These are phyloP conservation scores for Scedosporium apiospermum DNA, from an alignment of 2,329 filamentous ascomycete genomes.

Conservation along the genomic window DNA sequence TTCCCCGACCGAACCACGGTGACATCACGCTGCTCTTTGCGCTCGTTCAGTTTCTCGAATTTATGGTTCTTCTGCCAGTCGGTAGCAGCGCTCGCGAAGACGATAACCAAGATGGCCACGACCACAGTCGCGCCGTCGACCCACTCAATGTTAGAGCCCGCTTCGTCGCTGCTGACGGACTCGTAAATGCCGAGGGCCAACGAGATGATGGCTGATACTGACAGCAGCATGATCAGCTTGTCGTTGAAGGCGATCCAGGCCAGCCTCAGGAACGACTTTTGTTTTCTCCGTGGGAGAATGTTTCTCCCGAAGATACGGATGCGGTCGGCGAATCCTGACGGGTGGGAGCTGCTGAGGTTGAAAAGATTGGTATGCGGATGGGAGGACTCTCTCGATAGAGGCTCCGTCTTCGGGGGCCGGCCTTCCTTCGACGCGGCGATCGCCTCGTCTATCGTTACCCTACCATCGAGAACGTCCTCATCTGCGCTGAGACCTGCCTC, in stretches of 20 bases:
- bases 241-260: constrained; percentile 79
- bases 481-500: constrained; percentile 38
- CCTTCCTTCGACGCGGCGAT: constrained; percentile 24
- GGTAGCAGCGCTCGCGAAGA: constrained; percentile 67
- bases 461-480: constrained; percentile 34
- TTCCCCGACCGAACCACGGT: constrained; percentile 69
- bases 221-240: constrained; percentile 65
- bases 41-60: constrained; percentile 71
- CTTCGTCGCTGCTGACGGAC: constrained; percentile 45
- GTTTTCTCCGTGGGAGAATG: constrained; percentile 53
- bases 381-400: constrained; percentile 8
- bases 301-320: constrained; percentile 58
- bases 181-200: constrained; percentile 68
- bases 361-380: constrained; percentile 14
- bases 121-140: constrained; percentile 75
- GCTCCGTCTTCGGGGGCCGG: constrained; percentile 17
- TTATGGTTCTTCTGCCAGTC: constrained; percentile 77
- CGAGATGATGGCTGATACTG: constrained; percentile 63
- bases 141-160: constrained; percentile 58
- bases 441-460: constrained; percentile 40
- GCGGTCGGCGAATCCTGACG: constrained; percentile 36
- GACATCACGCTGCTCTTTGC: constrained; percentile 66
- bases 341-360: constrained; percentile 20
- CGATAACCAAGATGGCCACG: constrained; percentile 65
- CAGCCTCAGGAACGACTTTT: constrained; percentile 54